Conservation (phyloP, 2,329 filamentous ascomycete genomes). For the Esteya vermicola region DNA sequence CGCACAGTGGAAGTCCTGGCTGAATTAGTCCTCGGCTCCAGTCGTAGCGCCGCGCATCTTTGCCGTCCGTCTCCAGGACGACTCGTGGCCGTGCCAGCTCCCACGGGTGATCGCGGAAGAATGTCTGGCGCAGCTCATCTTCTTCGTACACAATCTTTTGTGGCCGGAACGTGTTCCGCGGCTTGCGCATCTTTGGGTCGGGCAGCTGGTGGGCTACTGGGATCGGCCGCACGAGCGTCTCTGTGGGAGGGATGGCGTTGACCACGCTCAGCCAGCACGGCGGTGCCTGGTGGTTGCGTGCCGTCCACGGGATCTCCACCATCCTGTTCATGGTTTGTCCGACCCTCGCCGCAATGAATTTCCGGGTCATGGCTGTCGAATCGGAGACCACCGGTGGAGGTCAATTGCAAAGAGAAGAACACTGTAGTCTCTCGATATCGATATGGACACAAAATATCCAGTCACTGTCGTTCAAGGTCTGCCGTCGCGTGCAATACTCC, state of each 20-base stretch:
- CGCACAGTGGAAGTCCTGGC: conserved; percentile 60
- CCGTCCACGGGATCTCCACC: conserved; percentile 19
- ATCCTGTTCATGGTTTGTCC: conserved; percentile 25
- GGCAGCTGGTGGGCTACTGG: conserved; percentile 29
- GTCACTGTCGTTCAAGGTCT: too few relatives aligned
- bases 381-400: too few relatives aligned
- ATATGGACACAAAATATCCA: too few relatives aligned
- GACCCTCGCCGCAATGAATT: conserved; percentile 25
- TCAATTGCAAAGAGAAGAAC: neutral
- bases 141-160: conserved; percentile 68
- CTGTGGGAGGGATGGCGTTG: conserved; percentile 39
- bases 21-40: conserved; percentile 69
- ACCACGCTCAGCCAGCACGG: conserved; percentile 38
- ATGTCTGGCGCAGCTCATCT: conserved; percentile 64
- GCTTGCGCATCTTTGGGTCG: conserved; percentile 40
- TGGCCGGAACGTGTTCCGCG: conserved; percentile 69
- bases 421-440: too few relatives aligned
- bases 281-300: conserved; percentile 15
- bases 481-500: too few relatives aligned
- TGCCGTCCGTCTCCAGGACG: conserved; percentile 73
- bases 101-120: conserved; percentile 94
- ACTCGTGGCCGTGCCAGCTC: conserved; percentile 81
- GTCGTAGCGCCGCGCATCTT: conserved; percentile 60
- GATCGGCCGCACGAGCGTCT: conserved; percentile 40
- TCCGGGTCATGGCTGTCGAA: conserved; percentile 20